Percentiles rank a stretch among this genome's conserved stretches.
Evolutionary conservation across 2,329 filamentous ascomycete genomes (phyloP).

Genomic region (Aureobasidium sp.): DNA sequence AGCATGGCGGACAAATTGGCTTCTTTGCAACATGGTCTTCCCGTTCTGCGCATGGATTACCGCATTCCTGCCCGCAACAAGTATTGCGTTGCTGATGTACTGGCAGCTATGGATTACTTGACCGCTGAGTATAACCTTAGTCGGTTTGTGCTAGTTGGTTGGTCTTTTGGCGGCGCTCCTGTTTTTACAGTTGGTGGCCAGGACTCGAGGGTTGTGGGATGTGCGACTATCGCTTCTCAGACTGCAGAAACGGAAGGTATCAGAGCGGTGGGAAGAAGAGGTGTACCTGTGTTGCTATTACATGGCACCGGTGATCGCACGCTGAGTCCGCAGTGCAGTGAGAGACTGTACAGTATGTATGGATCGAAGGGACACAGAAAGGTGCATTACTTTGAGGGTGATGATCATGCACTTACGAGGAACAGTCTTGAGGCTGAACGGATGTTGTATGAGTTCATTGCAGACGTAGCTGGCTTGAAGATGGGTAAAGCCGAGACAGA

Average conservation of each 20-base stretch:
- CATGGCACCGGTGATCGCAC: slow-evolving; percentile 33
- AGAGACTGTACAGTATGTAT: slow-evolving; percentile 31
- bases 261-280: slow-evolving; percentile 12
- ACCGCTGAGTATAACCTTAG: slow-evolving; percentile 22
- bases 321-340: slow-evolving; percentile 26
- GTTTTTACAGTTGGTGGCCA: slow-evolving; percentile 31
- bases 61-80: slow-evolving; percentile 27
- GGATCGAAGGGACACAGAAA: slow-evolving; percentile 20
- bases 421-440: slow-evolving; percentile 31
- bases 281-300: slow-evolving; percentile 28
- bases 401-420: slow-evolving; percentile 33
- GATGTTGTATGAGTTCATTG: slow-evolving; percentile 33
- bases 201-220: slow-evolving; percentile 27
- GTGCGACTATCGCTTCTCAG: slow-evolving; percentile 34
- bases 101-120: slow-evolving; percentile 30
- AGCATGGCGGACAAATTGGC: slow-evolving; percentile 35
- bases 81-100: slow-evolving; percentile 30
- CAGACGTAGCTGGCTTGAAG: slow-evolving; percentile 26
- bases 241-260: slow-evolving; percentile 30
- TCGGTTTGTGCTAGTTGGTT: slow-evolving; percentile 35
- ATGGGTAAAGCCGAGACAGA: slow-evolving; percentile 17
- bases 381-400: slow-evolving; percentile 32
- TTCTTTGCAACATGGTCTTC: slow-evolving; percentile 27
- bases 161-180: slow-evolving; percentile 36
- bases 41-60: slow-evolving; percentile 35